Conservation (phyloP, 1,284 basidiomycete genomes). For the Ganoderma leucocontextum region DNA sequence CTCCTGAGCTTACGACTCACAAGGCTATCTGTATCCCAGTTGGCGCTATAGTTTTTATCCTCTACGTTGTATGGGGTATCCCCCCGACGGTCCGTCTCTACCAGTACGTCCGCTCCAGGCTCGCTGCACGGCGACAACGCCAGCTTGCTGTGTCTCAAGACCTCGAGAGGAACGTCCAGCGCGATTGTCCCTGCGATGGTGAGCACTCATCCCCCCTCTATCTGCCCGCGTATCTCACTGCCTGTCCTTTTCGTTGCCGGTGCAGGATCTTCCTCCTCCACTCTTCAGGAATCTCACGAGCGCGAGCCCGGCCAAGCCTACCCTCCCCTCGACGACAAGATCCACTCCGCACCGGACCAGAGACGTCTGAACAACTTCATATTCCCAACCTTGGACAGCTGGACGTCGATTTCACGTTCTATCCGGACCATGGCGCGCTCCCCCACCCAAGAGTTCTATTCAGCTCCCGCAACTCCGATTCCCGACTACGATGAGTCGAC, state of each 20-base stretch:
- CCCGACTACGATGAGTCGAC: neutral
- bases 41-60: slow-evolving; percentile 22
- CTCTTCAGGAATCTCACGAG: neutral
- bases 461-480: neutral
- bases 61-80: slow-evolving; percentile 28
- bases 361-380: neutral
- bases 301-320: neutral
- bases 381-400: neutral
- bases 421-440: neutral
- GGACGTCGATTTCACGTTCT: neutral
- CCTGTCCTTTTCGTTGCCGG: neutral
- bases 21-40: slow-evolving; percentile 2
- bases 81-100: slow-evolving; percentile 18
- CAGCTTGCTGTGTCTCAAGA: slow-evolving; percentile 12
- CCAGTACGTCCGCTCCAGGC: slow-evolving; percentile 15
- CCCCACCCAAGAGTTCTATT: neutral
- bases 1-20: neutral
- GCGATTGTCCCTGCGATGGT: neutral
- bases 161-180: slow-evolving; percentile 12
- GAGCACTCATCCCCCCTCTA: neutral
- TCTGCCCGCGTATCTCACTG: neutral
- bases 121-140: slow-evolving; percentile 3
- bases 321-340: slow-evolving; percentile 1
- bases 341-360: neutral
- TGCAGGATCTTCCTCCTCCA: neutral